Conservation (phyloP, 495 filamentous ascomycete genomes). For the Talaromyces stipitatus region DNA sequence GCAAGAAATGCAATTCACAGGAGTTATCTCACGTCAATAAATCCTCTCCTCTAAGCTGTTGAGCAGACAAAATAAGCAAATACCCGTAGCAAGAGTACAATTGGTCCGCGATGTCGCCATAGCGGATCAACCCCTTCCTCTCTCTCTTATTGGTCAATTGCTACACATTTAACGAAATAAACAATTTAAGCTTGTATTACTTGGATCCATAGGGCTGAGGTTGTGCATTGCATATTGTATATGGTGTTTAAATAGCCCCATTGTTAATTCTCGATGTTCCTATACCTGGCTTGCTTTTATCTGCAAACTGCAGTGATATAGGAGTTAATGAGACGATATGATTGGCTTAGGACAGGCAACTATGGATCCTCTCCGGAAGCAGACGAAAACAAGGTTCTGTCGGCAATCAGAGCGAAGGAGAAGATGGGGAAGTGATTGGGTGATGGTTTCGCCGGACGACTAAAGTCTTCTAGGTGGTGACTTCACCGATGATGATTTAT, state of each 20-base stretch:
- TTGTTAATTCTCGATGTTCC: neutral
- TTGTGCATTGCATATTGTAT: neutral
- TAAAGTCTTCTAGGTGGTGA: too few species aligned
- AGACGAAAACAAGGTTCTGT: neutral
- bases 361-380: neutral
- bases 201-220: conserved; percentile 6
- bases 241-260: neutral
- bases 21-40: neutral
- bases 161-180: too few species aligned
- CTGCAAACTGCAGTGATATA: too few species aligned
- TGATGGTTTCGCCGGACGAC: too few species aligned
- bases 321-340: too few species aligned
- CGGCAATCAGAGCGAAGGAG: neutral
- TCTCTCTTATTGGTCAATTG: neutral
- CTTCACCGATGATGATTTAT: too few species aligned
- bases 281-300: too few species aligned
- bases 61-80: neutral
- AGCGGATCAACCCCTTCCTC: neutral
- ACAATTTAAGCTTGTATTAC: neutral
- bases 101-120: conserved; percentile 8
- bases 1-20: neutral
- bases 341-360: neutral
- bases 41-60: neutral
- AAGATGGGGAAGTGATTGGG: neutral
- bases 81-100: neutral